These are phyloP conservation scores for Plectosphaerella cucumerina DNA, from an alignment of 2,329 filamentous ascomycete species.

Conservation along the genomic window DNA sequence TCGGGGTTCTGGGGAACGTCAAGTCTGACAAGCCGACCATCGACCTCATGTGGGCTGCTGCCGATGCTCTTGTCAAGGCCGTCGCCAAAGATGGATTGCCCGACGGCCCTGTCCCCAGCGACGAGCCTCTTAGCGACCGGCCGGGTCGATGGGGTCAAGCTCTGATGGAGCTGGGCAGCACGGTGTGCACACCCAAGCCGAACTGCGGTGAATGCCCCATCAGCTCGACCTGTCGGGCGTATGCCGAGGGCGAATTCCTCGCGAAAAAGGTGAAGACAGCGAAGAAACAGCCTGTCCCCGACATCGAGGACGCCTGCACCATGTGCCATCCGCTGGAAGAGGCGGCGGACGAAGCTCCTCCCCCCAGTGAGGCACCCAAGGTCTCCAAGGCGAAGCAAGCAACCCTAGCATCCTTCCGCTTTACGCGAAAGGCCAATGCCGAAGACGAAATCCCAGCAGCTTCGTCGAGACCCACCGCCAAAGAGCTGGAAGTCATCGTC, in stretches of 20 bases:
- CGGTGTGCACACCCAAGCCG: constrained; percentile 56
- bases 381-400: constrained; percentile 19
- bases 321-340: constrained; percentile 45
- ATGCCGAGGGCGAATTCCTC: constrained; percentile 38
- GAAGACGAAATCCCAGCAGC: constrained; percentile 6
- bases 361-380: constrained; percentile 4
- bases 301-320: constrained; percentile 48
- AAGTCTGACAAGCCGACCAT: constrained; percentile 50
- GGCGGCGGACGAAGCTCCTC: constrained; percentile 15
- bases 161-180: constrained; percentile 62
- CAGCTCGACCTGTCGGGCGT: constrained; percentile 45
- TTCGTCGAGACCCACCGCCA: constrained; percentile 1
- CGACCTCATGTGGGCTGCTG: constrained; percentile 55
- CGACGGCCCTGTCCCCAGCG: constrained; percentile 5
- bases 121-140: constrained; percentile 36
- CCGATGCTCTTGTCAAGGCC: constrained; percentile 48
- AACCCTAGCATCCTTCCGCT: constrained; percentile 28
- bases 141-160: constrained; percentile 62
- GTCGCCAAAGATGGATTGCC: constrained; percentile 35
- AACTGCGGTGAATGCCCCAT: constrained; percentile 50
- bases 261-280: constrained; percentile 15
- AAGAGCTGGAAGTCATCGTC: constrained; percentile 29
- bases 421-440: constrained; percentile 21
- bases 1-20: constrained; percentile 52
- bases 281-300: constrained; percentile 15